phyloP scores from a whole-genome alignment of 2,329 filamentous ascomycete species.

The Claviceps pazoutovae region DNA sequence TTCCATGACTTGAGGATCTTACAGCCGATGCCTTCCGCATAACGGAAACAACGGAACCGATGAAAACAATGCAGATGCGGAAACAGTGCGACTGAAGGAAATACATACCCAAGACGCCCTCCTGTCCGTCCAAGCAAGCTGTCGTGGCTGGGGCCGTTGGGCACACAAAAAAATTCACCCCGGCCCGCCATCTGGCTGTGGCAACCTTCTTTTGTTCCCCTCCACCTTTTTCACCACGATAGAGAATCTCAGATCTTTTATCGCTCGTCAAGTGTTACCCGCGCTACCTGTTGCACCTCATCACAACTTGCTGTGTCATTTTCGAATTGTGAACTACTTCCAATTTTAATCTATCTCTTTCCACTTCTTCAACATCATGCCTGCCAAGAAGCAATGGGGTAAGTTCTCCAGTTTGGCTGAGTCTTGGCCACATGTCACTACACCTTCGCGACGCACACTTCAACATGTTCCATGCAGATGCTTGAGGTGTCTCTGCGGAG shows the following conservation, averaged over 20 bases:
- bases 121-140: not conserved
- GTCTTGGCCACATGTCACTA: constrained; percentile 5
- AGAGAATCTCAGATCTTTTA: not conserved
- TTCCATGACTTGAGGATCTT: no score
- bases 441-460: not conserved
- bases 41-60: no score
- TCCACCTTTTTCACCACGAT: not conserved
- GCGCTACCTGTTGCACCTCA: not conserved
- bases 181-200: not conserved
- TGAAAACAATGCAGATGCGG: no score
- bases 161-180: not conserved
- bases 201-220: not conserved
- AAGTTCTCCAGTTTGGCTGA: constrained; percentile 11
- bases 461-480: not conserved
- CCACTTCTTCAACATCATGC: constrained; percentile 15
- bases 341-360: not conserved
- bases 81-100: no score
- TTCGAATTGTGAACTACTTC: not conserved
- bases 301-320: not conserved
- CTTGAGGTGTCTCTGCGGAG: constrained; percentile 2
- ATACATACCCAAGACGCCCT: not conserved
- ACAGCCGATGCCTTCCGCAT: no score
- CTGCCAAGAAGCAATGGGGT: constrained; percentile 30
- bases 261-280: not conserved
- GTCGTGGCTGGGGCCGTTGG: not conserved